Evolutionary conservation across 2,329 filamentous ascomycete genomes (phyloP).

Genomic region (Catunica adiposa): DNA sequence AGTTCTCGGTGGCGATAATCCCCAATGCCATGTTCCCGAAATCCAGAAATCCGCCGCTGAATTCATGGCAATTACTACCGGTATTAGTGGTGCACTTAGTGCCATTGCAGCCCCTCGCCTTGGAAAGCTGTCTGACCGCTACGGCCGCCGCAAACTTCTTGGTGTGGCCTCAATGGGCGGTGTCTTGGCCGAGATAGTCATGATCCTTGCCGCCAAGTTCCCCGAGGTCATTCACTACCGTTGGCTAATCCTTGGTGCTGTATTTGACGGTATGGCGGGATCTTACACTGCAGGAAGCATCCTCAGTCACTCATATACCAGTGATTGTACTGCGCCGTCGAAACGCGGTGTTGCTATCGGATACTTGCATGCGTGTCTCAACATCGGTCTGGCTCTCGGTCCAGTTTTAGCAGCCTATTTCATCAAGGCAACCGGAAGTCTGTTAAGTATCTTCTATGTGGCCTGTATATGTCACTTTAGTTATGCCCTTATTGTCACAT

Average conservation of each 20-base stretch:
- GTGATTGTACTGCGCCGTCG: slow-evolving; percentile 72
- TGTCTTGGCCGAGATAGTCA: slow-evolving; percentile 56
- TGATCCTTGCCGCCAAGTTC: slow-evolving; percentile 60
- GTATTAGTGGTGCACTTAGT: slow-evolving; percentile 61
- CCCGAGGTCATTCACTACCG: slow-evolving; percentile 59
- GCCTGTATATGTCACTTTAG: slow-evolving; percentile 53
- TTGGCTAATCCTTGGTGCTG: slow-evolving; percentile 59
- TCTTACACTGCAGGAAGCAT: slow-evolving; percentile 72
- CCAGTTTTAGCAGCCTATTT: slow-evolving; percentile 68
- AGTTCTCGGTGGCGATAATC: slow-evolving; percentile 51
- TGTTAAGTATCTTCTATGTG: slow-evolving; percentile 74
- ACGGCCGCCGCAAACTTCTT: slow-evolving; percentile 62
- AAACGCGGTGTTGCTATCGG: slow-evolving; percentile 71
- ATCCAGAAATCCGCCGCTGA: slow-evolving; percentile 62
- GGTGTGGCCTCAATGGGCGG: slow-evolving; percentile 59
- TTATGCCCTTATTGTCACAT: slow-evolving; percentile 55
- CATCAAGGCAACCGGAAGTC: slow-evolving; percentile 55
- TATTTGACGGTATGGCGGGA: slow-evolving; percentile 69
- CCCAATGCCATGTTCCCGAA: slow-evolving; percentile 63
- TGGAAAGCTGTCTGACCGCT: slow-evolving; percentile 71
- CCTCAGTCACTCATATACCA: slow-evolving; percentile 69
- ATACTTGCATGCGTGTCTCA: slow-evolving; percentile 78
- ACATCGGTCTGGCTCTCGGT: slow-evolving; percentile 73
- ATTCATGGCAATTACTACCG: slow-evolving; percentile 60
- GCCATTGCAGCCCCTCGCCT: slow-evolving; percentile 70